These are phyloP conservation scores for Backusella parvicylindrica DNA, from an alignment of 192 early-diverging fungal species.

Conservation along the genomic window DNA sequence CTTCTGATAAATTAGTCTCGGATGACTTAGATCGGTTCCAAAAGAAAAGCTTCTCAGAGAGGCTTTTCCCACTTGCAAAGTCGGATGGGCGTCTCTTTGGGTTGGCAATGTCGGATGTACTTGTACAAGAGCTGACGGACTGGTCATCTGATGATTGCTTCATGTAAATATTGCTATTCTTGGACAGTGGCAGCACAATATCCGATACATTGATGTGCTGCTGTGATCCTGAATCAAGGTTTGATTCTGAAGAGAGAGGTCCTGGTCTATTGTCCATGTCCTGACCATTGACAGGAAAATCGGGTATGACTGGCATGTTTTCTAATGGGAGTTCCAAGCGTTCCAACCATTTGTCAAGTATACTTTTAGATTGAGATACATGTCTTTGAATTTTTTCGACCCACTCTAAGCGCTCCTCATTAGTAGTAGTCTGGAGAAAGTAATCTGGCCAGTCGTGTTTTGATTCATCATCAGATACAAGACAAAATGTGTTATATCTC, in stretches of 20 bases:
- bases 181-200: neutral
- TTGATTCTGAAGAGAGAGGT: neutral
- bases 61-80: neutral
- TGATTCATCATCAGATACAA: conserved; percentile 13
- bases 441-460: conserved; percentile 12
- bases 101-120: neutral
- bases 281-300: neutral
- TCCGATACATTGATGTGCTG: neutral
- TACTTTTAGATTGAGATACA: conserved; percentile 12
- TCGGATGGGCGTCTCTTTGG: neutral
- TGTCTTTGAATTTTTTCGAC: conserved; percentile 5
- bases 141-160: neutral
- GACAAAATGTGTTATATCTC: conserved; percentile 8
- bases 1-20: neutral
- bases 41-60: neutral
- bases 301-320: neutral
- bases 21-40: conserved; percentile 3
- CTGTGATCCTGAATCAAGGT: neutral
- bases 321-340: conserved; percentile 18
- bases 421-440: conserved; percentile 16
- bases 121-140: neutral
- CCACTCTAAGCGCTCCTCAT: conserved; percentile 17
- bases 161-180: neutral
- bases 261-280: neutral
- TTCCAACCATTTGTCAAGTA: conserved; percentile 35